phyloP scores from a whole-genome alignment of 192 early-diverging fungal species.

The Coemansia erecta region DNA sequence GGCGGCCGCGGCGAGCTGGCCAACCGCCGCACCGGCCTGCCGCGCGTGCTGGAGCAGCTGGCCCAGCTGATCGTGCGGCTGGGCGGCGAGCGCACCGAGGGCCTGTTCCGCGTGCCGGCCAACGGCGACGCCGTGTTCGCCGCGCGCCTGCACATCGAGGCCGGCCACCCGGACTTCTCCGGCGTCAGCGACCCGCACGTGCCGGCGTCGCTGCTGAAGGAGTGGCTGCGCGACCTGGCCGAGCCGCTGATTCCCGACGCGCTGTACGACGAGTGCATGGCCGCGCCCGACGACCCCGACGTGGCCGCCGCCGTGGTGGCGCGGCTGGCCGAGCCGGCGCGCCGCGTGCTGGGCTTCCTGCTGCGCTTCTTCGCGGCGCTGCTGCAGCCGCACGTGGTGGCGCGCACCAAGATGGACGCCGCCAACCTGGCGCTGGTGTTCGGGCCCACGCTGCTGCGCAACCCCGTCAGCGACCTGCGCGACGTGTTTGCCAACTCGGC shows the following conservation, averaged over 20 bases:
- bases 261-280: constrained; percentile 76
- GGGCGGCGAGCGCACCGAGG: constrained; percentile 79
- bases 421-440: constrained; percentile 94
- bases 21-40: constrained; percentile 53
- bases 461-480: constrained; percentile 69
- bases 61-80: constrained; percentile 69
- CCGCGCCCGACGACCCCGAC: constrained; percentile 56
- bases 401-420: constrained; percentile 86
- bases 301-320: constrained; percentile 55
- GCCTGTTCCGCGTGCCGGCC: constrained; percentile 95
- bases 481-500: constrained; percentile 58
- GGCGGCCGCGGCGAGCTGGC: constrained; percentile 49
- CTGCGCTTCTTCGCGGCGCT: constrained; percentile 82
- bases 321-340: constrained; percentile 17
- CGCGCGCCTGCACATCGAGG: constrained; percentile 78
- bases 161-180: constrained; percentile 68
- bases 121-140: constrained; percentile 80
- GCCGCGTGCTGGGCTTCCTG: constrained; percentile 70
- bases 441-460: constrained; percentile 90
- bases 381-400: constrained; percentile 66
- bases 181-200: constrained; percentile 87
- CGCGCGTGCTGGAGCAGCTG: constrained; percentile 80
- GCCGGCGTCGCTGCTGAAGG: constrained; percentile 85
- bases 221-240: constrained; percentile 92
- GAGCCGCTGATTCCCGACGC: constrained; percentile 85